These are phyloP conservation scores for Phytopythium chamaehyphon DNA, from an alignment of 352 stramenopile genomes.

Conservation along the genomic window DNA sequence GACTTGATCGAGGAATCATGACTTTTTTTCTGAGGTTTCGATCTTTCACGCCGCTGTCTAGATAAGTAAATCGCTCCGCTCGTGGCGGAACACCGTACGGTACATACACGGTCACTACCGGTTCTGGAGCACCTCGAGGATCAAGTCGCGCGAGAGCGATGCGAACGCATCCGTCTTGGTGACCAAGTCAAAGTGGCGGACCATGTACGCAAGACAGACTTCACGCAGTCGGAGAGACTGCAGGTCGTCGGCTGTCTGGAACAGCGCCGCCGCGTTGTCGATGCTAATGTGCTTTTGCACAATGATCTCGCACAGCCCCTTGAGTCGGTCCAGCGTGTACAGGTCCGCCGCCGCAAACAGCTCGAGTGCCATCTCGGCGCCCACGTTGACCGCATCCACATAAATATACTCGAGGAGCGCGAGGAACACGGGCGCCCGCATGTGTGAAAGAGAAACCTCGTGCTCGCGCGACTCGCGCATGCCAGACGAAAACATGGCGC, in stretches of 20 bases:
- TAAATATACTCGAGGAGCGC: constrained; percentile 97
- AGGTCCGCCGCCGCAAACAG: constrained; percentile 93
- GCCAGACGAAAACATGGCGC: constrained; percentile 92
- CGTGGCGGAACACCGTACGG: neutral
- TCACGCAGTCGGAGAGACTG: constrained; percentile 80
- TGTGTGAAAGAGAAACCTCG: constrained; percentile 88
- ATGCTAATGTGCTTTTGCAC: constrained; percentile 88
- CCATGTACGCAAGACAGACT: constrained; percentile 88
- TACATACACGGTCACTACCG: constrained; percentile 36
- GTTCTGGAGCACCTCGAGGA: constrained; percentile 87
- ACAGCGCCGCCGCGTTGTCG: constrained; percentile 82
- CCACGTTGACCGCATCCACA: constrained; percentile 92
- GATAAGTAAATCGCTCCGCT: constrained; percentile 1
- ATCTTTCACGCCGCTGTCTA: neutral
- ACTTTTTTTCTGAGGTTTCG: too few relatives aligned
- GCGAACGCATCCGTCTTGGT: constrained; percentile 90
- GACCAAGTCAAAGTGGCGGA: constrained; percentile 89
- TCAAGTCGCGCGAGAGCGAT: constrained; percentile 80
- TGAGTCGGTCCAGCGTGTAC: constrained; percentile 93
- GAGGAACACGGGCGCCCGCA: constrained; percentile 91
- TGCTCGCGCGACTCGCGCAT: constrained; percentile 89
- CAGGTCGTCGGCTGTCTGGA: constrained; percentile 85
- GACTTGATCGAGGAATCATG: too few relatives aligned
- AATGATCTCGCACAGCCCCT: constrained; percentile 88
- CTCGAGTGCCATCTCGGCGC: constrained; percentile 91